Evolutionary conservation across 2,329 filamentous ascomycete species (phyloP), one percentile per base, ranked within the genome.

Genomic region (Teratosphaeria nubilosa): DNA sequence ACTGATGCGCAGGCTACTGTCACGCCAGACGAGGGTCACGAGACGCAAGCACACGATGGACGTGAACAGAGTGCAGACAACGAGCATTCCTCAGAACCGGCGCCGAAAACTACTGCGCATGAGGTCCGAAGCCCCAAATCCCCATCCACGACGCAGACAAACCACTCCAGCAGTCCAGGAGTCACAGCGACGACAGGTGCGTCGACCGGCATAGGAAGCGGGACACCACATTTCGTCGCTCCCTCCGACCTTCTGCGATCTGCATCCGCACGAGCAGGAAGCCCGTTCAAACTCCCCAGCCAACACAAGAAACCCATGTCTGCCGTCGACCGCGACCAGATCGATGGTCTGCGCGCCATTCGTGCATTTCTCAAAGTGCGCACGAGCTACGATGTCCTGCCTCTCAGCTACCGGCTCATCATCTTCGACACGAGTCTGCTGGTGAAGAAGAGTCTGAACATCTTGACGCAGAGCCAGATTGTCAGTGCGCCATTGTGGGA

Each of bases 401-500:
- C 94, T 20, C 84, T 99, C 61, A 96, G 91, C 65, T 99, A 95
- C 76, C 88, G 94, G 63, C 85, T 99, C 57, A 95, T 99, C 70
- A 85, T 96, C 63, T 89, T 99, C 72, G 95, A 99, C 75, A 97
- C 91, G 62, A 86, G 91, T 62, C 82, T 99, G 59, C 85, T 96
- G 57, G 95, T 99, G 68, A 96, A 95, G 78, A 96, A 97, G 81
- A 96, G 91, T 74, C 78, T 99, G 69, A 91, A 90, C 70, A 97
- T 97, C 66, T 81, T 99, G 64, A 90, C 91, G 53, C 92, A 97
- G 74, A 97, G 97, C 80, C 90, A 92, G 95, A 99, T 99, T 72
- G 94, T 99, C 58, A 99, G 94, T 31, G 94, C 94, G 56, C 94
- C 94, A 55, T 79, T 99, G 64, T 99, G 94, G 94, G 91, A 99